A percentile compares a stretch with the other conserved stretches of the same genome.
Conservation (phyloP, 495 filamentous ascomycete genomes). For the Aspergillus ostianus region DNA sequence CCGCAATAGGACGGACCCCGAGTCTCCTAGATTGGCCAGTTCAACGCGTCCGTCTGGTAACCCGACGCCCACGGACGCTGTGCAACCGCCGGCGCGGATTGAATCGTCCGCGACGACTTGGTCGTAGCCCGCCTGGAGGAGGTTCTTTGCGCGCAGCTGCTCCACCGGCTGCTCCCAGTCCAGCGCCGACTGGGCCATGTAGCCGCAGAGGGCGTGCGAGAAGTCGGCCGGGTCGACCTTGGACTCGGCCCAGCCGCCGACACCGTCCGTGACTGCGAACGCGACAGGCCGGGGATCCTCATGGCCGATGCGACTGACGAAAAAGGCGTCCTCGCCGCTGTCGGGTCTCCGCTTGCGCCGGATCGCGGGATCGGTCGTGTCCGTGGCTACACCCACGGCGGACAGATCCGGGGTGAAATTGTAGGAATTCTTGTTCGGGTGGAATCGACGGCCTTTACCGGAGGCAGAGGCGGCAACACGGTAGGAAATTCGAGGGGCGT, state of each 20-base stretch:
- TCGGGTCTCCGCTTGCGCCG: conserved; percentile 55
- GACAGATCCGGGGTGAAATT: conserved; percentile 66
- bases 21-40: conserved; percentile 95
- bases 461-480: conserved; percentile 59
- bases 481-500: conserved; percentile 40
- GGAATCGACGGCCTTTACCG: conserved; percentile 73
- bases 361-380: conserved; percentile 29
- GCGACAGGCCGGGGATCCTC: conserved; percentile 53
- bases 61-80: conserved; percentile 78
- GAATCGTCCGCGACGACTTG: conserved; percentile 67
- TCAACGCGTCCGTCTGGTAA: conserved; percentile 68
- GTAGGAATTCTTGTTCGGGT: conserved; percentile 68
- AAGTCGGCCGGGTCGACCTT: conserved; percentile 94
- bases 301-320: conserved; percentile 71
- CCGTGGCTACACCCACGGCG: conserved; percentile 51
- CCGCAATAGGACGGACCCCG: conserved; percentile 85
- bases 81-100: conserved; percentile 83
- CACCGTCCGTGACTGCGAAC: conserved; percentile 89
- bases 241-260: conserved; percentile 89
- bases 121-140: conserved; percentile 85
- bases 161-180: conserved; percentile 38
- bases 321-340: conserved; percentile 95
- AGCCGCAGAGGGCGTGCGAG: conserved; percentile 87
- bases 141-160: conserved; percentile 58
- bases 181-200: conserved; percentile 76